Evolutionary conservation across 2,329 filamentous ascomycete genomes (phyloP).

Genomic region (Neonectria ditissima): DNA sequence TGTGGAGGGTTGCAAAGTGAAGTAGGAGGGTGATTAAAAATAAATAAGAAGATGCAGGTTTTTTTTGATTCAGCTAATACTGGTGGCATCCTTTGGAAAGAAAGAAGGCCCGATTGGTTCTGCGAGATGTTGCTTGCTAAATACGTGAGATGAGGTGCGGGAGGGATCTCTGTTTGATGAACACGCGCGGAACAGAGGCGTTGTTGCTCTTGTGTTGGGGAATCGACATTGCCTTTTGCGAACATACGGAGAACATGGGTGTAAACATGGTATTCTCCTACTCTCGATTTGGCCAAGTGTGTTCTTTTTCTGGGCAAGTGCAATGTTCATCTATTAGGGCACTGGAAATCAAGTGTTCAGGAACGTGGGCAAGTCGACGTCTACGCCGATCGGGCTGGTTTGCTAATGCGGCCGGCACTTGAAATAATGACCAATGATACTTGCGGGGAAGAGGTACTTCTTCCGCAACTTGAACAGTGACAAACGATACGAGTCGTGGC

Average conservation of each 20-base stretch:
- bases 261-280: background rate
- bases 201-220: background rate
- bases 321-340: background rate
- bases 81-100: background rate
- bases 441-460: background rate
- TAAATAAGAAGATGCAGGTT: no score
- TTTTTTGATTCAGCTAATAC: background rate
- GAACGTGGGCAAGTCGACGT: background rate
- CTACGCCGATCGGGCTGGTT: background rate
- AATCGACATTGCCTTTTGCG: background rate
- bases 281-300: background rate
- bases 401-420: background rate
- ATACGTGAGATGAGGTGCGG: background rate
- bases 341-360: background rate
- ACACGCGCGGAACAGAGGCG: background rate
- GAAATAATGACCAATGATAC: background rate
- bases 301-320: background rate
- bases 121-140: background rate
- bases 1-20: background rate
- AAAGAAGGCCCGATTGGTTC: background rate
- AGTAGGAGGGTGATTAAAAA: background rate
- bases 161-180: background rate
- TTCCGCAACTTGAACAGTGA: background rate
- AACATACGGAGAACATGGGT: background rate
- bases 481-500: background rate